Evolutionary conservation across 768 basidiomycete genomes (phyloP).

Genomic region (Tulasnella sp.): DNA sequence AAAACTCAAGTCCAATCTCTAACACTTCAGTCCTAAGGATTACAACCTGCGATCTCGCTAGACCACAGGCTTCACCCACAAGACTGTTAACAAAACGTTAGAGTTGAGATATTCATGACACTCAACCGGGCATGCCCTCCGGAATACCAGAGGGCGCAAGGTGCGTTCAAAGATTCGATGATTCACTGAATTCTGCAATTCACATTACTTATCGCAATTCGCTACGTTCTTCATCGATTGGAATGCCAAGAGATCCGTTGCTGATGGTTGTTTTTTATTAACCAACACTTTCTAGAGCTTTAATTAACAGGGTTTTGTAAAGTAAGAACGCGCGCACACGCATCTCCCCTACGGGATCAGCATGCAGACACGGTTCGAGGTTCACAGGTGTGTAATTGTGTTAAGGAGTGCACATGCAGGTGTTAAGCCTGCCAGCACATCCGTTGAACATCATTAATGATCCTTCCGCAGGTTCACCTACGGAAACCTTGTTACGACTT

Average conservation of each 20-base stretch:
- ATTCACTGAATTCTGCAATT: slow-evolving; percentile 74
- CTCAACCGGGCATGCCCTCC: slow-evolving; percentile 65
- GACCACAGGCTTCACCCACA: too few species aligned
- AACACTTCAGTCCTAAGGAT: too few species aligned
- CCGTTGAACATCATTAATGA: slow-evolving; percentile 30
- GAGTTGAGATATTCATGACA: slow-evolving; percentile 48
- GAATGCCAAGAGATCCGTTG: slow-evolving; percentile 67
- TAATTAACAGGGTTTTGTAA: not conserved
- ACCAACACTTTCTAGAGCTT: too few species aligned
- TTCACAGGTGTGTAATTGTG: not conserved
- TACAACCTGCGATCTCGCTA: too few species aligned
- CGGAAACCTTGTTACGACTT: slow-evolving; percentile 72
- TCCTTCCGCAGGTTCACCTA: slow-evolving; percentile 75
- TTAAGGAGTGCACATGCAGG: not conserved
- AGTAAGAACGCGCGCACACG: not conserved
- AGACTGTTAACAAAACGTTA: slow-evolving; percentile 26
- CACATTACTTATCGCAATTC: slow-evolving; percentile 73
- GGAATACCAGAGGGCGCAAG: slow-evolving; percentile 66
- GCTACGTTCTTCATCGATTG: slow-evolving; percentile 72
- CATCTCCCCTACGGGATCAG: not conserved
- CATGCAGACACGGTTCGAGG: not conserved
- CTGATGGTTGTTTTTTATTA: slow-evolving; percentile 37
- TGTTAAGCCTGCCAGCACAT: not conserved
- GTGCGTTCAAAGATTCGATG: slow-evolving; percentile 75
- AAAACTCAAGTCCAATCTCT: too few species aligned